phyloP scores from a whole-genome alignment of 805 yeast species.

The Ogataea paradorogensis region DNA sequence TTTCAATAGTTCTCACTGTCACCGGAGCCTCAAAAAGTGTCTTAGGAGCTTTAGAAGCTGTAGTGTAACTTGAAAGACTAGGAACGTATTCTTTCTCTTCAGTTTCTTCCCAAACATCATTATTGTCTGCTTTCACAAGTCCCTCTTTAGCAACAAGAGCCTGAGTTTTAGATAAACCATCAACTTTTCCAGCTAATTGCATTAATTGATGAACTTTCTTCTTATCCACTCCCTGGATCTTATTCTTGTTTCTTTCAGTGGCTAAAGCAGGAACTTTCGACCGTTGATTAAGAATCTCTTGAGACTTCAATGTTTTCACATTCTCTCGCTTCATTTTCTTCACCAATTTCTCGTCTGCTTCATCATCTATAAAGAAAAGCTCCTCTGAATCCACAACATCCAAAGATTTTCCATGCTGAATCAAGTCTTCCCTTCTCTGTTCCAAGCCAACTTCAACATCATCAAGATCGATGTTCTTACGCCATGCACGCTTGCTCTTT shows the following conservation, averaged over 20 bases:
- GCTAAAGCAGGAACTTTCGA: constrained; percentile 73
- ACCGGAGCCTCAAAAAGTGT: constrained; percentile 55
- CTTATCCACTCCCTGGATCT: constrained; percentile 60
- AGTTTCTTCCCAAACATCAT: constrained; percentile 67
- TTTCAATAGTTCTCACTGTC: constrained; percentile 47
- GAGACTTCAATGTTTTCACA: constrained; percentile 36
- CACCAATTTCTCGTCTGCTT: constrained; percentile 48
- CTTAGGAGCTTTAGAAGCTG: constrained; percentile 51
- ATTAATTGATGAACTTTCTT: constrained; percentile 63
- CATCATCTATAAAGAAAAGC: constrained; percentile 64
- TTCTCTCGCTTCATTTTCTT: constrained; percentile 40
- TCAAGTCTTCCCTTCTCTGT: constrained; percentile 59
- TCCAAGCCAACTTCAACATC: constrained; percentile 75
- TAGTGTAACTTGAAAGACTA: constrained; percentile 43
- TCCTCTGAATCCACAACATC: constrained; percentile 43
- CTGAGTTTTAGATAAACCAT: constrained; percentile 49
- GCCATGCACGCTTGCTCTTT: constrained; percentile 91
- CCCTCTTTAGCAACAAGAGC: constrained; percentile 67
- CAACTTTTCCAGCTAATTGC: constrained; percentile 72
- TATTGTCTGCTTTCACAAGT: constrained; percentile 41
- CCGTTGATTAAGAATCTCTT: constrained; percentile 66
- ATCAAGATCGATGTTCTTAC: constrained; percentile 83
- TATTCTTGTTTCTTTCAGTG: constrained; percentile 37
- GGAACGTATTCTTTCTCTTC: constrained; percentile 39
- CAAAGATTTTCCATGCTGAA: constrained; percentile 43